A percentile compares a stretch with the other conserved stretches of the same genome.
These are phyloP conservation scores for Haematococcus sp. DNA, from an alignment of 139 green algal species.

Conservation along the genomic window DNA sequence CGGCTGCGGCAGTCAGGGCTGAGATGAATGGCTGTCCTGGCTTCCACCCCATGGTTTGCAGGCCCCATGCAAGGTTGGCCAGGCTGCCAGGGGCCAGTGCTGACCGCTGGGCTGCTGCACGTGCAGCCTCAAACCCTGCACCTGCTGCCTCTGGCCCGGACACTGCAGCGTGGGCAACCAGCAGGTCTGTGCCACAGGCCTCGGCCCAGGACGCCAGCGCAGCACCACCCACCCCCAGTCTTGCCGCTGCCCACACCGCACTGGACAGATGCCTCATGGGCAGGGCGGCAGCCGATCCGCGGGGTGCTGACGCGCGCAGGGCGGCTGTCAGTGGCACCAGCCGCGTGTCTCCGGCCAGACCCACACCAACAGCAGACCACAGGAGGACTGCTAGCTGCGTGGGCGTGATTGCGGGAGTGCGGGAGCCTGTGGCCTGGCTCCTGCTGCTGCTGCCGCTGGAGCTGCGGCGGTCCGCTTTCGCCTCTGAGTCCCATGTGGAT, in stretches of 20 bases:
- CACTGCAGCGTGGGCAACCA: not conserved
- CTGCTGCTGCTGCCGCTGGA: not conserved
- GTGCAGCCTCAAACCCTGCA: not conserved
- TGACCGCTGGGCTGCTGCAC: too few relatives aligned
- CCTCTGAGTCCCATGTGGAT: too few relatives aligned
- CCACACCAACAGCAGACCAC: slow-evolving; percentile 6
- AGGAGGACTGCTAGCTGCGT: slow-evolving; percentile 3
- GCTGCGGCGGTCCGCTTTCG: not conserved
- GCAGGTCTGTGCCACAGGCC: not conserved
- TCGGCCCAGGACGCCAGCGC: not conserved
- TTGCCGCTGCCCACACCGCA: slow-evolving; percentile 2
- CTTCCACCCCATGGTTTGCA: not conserved
- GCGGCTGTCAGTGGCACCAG: not conserved
- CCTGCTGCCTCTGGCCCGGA: not conserved
- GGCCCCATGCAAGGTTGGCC: not conserved
- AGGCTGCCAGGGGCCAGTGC: not conserved
- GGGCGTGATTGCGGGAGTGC: not conserved
- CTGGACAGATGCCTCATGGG: slow-evolving; percentile 1
- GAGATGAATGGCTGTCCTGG: not conserved
- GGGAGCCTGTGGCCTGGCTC: not conserved
- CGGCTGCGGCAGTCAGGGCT: not conserved
- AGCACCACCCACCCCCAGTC: not conserved
- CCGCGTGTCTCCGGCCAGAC: not conserved
- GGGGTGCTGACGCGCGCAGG: not conserved
- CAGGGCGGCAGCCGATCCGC: not conserved